A percentile compares a stretch with the other conserved stretches of the same genome.
Conservation (phyloP, 1,139 yeast species). For the Debaryomyces robertsiae region DNA sequence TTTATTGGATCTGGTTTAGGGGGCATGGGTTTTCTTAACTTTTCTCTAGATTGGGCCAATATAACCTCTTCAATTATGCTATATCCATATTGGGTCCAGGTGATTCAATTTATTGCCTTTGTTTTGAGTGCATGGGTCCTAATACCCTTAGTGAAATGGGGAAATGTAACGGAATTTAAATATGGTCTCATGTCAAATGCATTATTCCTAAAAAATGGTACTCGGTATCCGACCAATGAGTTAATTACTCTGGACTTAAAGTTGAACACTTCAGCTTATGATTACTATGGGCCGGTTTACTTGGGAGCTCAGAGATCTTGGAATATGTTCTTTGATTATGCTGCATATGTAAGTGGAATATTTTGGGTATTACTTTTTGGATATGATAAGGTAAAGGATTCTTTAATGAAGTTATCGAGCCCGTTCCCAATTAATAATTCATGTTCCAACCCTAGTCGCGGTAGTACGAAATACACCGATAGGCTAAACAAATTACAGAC, state of each 20-base stretch:
- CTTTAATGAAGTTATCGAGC: constrained; percentile 15
- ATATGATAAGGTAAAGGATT: constrained; percentile 21
- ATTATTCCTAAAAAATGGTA: constrained; percentile 33
- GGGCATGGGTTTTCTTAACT: constrained; percentile 46
- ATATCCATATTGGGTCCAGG: constrained; percentile 49
- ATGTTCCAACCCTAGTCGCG: constrained; percentile 8
- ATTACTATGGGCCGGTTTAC: constrained; percentile 38
- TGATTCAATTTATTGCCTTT: constrained; percentile 44
- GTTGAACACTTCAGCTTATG: constrained; percentile 44
- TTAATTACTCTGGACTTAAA: constrained; percentile 34
- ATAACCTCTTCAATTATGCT: constrained; percentile 47
- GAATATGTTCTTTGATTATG: constrained; percentile 55
- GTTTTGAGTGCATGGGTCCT: constrained; percentile 43
- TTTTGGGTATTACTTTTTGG: constrained; percentile 48
- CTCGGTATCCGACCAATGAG: constrained; percentile 36
- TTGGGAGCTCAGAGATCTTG: constrained; percentile 51
- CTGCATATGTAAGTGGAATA: constrained; percentile 51
- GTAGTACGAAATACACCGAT: constrained; percentile 28
- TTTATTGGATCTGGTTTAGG: constrained; percentile 50
- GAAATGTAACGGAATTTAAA: constrained; percentile 25
- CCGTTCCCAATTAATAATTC: constrained; percentile 9
- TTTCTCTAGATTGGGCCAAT: constrained; percentile 50
- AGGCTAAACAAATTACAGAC: constrained; percentile 43
- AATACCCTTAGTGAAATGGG: constrained; percentile 46
- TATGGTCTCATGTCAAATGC: constrained; percentile 46